Base-by-base conservation (phyloP, 495 filamentous ascomycete genomes). In the Penicillium salamii region DNA sequence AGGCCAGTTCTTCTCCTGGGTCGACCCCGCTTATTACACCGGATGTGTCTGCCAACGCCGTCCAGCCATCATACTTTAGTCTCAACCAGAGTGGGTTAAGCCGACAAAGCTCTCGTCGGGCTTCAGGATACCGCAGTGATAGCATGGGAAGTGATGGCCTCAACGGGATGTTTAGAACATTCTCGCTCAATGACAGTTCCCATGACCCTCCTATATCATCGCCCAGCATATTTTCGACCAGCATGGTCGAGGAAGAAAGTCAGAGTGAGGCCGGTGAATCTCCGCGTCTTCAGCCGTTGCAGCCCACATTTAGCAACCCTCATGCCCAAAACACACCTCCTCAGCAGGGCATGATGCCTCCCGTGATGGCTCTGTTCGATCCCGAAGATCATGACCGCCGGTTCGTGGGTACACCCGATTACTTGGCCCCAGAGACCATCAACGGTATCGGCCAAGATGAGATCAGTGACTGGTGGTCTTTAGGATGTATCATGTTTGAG, bases 391-490 rank as follows among this genome's bases (percentile, higher is more conserved):
- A 83, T 50, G 92, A 89, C 61, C 85, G 95, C 41, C 84, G 88
- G 31, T 98, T 98, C 63, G 93, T 98, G 14, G 93, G 93, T 32
- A 98, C 93, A 1, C 93, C 93, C 1, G 93, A 98, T 70, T 98
- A 98, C 67, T 80, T 98, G 14, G 92, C 93, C 2, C 93, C 93
- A 2, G 93, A 98, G 65, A 98, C 93, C 0, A 96, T 98, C 64
- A 91, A 89, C 59, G 93, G 93, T 41, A 80, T 88, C 51, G 90
- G 91, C 0, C 93, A 97, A 69, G 93, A 98, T 64, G 91, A 97
- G 63, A 91, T 91, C 55, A 97, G 93, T 66, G 93, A 98, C 80
- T 98, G 93, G 93, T 98, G 93, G 93, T 97, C 93, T 6, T 73
- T 98, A 37, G 93, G 93, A 2, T 97, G 93, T 59, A 97, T 98